A percentile compares a stretch with the other conserved stretches of the same genome.
Evolutionary conservation across 2,329 filamentous ascomycete species (phyloP).

Genomic region (Beauveria sp.): DNA sequence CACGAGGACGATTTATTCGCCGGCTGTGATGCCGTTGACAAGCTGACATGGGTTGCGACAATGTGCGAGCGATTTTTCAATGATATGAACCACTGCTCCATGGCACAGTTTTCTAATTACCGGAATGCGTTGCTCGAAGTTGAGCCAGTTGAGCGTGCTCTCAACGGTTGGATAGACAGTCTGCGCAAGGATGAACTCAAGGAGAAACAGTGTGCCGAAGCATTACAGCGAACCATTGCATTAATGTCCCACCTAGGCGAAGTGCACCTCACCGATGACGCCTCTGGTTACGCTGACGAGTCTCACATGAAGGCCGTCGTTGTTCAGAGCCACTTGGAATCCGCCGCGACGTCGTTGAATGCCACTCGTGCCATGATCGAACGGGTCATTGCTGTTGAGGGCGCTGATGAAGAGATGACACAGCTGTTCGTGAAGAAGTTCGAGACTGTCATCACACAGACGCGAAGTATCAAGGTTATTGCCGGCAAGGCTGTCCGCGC

Average conservation of each 20-base stretch:
- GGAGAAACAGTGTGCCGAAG: constrained; percentile 71
- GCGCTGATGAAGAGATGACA: constrained; percentile 54
- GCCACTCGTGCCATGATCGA: constrained; percentile 60
- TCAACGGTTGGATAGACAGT: constrained; percentile 83
- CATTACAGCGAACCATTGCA: constrained; percentile 76
- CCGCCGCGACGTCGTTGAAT: constrained; percentile 59
- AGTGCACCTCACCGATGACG: constrained; percentile 62
- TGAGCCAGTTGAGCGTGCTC: constrained; percentile 79
- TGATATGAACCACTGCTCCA: constrained; percentile 69
- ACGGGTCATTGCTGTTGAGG: constrained; percentile 44
- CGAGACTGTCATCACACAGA: constrained; percentile 65
- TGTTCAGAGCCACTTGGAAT: constrained; percentile 77
- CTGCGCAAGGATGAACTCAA: constrained; percentile 79
- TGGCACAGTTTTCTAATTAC: constrained; percentile 70
- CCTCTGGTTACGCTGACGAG: constrained; percentile 70
- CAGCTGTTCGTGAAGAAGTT: constrained; percentile 62
- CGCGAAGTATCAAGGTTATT: constrained; percentile 76
- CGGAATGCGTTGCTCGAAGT: constrained; percentile 78
- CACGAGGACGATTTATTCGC: constrained; percentile 73
- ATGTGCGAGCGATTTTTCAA: constrained; percentile 81
- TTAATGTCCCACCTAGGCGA: constrained; percentile 81
- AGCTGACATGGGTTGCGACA: constrained; percentile 72
- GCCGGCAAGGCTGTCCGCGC: constrained; percentile 70
- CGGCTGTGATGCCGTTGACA: constrained; percentile 75
- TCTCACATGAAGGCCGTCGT: constrained; percentile 68